Evolutionary conservation across 352 stramenopile genomes (phyloP).

Genomic region (Globisporangium megalacanthum): DNA sequence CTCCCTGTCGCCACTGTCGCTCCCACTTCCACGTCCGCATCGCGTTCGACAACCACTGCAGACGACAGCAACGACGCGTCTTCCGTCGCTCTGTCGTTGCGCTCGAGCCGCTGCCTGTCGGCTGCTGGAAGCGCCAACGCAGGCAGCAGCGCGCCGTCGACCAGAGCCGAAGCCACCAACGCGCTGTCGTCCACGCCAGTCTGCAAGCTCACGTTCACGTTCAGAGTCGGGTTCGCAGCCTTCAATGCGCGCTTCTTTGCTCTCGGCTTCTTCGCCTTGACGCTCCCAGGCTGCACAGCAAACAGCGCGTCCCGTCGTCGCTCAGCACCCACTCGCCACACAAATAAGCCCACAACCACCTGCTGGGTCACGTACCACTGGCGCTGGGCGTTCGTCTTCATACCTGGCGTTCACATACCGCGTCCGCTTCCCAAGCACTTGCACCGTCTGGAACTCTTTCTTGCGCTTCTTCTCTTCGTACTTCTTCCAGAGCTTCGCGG

Average conservation of each 20-base stretch:
- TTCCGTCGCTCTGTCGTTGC: too few relatives aligned
- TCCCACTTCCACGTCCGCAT: too few relatives aligned
- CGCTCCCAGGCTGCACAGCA: too few relatives aligned
- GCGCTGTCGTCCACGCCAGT: neutral
- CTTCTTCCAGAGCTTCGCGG: slow-evolving; percentile 61
- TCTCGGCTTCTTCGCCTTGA: neutral
- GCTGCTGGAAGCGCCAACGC: too few relatives aligned
- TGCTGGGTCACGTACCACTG: slow-evolving; percentile 1
- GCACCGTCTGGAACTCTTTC: slow-evolving; percentile 37
- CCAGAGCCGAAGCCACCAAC: neutral
- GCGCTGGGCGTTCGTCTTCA: neutral
- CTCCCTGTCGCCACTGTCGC: too few relatives aligned
- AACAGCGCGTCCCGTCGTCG: too few relatives aligned
- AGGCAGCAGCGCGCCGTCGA: too few relatives aligned
- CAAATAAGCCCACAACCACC: neutral
- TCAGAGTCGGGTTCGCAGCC: neutral
- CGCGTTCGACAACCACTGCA: too few relatives aligned
- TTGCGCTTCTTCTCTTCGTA: slow-evolving; percentile 62
- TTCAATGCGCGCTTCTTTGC: neutral
- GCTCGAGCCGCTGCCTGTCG: too few relatives aligned
- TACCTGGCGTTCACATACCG: slow-evolving; percentile 34
- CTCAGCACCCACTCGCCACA: neutral
- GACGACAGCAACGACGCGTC: too few relatives aligned
- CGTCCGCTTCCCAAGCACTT: slow-evolving; percentile 46
- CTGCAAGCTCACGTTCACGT: neutral